Base-by-base conservation (phyloP, 768 basidiomycete species). In the Gloeopeniophorella convolvens region DNA sequence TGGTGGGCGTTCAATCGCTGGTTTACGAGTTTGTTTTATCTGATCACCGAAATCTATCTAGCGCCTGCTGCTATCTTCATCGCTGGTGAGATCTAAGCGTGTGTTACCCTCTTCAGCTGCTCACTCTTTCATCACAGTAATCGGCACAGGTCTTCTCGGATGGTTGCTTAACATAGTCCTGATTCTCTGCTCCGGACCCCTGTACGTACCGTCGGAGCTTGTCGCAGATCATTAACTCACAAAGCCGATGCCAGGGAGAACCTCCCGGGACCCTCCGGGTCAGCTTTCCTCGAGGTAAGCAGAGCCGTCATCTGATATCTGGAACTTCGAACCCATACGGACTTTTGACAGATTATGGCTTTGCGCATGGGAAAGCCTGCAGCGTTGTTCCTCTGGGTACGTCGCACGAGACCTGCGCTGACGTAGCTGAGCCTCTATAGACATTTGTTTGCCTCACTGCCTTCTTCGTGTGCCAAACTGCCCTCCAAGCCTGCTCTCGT, bases 161-260 rank as follows among this genome's bases (percentile, higher is more conserved):
- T 92, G 89, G 89, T 60, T 93, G 8, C 74, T 92, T 53, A 95
- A 93, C 66, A 86, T 95, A 55, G 83, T 90, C 4, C 66, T 91
- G 26, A 75, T 93, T n/a, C 72, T 93, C 8, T 92, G 89, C 65
- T 87, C 85, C 16, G 88, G 88, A 6, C 78, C 80, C 47, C 68
- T 87, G 82, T 83, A 54, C 59, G 81, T 70, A 13, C 15, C 21
- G 3, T 31, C 36, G 26, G 9, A 45, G 28, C 5, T n/a, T 4
- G 33, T n/a, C 21, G 21, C 8, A 18, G 18, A 30, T 36, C 16
- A 5, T 33, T n/a, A n/a, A n/a, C 9, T 27, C 18, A 12, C 50
- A 53, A 60, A 18, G 26, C 48, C 21, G 27, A 21, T 5, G 42
- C 2, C 53, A 83, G 82, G 13, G 79, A 72, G 49, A 69, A 78